Conservation (phyloP, 805 yeast genomes). For the Ogataea pignaliae region DNA sequence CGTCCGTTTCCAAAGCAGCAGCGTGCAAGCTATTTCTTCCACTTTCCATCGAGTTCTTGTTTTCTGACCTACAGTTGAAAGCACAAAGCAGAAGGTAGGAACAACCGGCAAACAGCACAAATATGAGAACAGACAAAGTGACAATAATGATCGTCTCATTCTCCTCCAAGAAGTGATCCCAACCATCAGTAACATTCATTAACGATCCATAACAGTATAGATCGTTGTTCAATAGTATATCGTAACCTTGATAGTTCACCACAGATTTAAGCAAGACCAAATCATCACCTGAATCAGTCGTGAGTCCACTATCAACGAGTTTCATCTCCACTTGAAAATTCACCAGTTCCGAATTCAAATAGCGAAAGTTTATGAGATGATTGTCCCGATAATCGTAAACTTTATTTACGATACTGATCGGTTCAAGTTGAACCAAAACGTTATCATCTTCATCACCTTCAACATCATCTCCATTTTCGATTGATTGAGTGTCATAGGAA, state of each 20-base stretch:
- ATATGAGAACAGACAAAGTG: constrained; percentile 7
- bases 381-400: constrained; percentile 14
- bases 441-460: constrained; percentile 1
- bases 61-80: constrained; percentile 6
- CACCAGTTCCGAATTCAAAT: constrained; percentile 8
- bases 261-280: constrained; percentile 3
- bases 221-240: constrained; percentile 10
- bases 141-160: constrained; percentile 10
- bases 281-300: background rate
- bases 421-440: constrained; percentile 4
- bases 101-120: constrained; percentile 3
- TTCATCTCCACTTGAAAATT: constrained; percentile 7
- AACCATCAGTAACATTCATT: background rate
- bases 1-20: background rate
- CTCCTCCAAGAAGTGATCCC: constrained; percentile 6
- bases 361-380: constrained; percentile 12
- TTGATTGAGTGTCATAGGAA: background rate
- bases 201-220: constrained; percentile 1
- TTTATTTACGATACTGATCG: constrained; percentile 10
- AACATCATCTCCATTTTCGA: background rate
- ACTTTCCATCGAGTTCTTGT: constrained; percentile 2
- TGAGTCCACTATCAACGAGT: background rate
- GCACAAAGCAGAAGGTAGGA: constrained; percentile 1
- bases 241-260: constrained; percentile 7
- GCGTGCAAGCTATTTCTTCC: background rate